Conservation (phyloP, 1,139 yeast species). For the Taphrina communis region DNA sequence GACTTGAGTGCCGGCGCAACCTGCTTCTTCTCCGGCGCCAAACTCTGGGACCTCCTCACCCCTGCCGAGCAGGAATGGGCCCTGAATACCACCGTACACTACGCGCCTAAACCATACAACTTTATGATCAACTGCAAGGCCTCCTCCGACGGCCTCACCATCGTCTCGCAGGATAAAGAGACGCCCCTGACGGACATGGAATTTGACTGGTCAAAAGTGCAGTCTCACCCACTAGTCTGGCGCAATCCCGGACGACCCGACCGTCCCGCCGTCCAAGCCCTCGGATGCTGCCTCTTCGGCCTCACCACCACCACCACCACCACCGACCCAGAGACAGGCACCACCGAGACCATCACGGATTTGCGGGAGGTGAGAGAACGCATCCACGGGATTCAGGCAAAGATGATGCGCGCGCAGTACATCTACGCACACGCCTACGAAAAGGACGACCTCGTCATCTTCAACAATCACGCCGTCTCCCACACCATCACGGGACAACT, state of each 20-base stretch:
- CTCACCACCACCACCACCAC: slow-evolving; percentile 56
- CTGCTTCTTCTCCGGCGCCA: slow-evolving; percentile 80
- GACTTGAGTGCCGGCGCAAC: slow-evolving; percentile 78
- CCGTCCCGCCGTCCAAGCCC: slow-evolving; percentile 80
- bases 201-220: slow-evolving; percentile 79
- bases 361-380: not conserved
- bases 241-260: slow-evolving; percentile 81
- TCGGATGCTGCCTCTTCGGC: slow-evolving; percentile 80
- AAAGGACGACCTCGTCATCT: slow-evolving; percentile 81
- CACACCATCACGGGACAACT: slow-evolving; percentile 90
- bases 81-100: slow-evolving; percentile 74
- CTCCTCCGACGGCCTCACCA: slow-evolving; percentile 81
- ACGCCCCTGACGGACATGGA: slow-evolving; percentile 70
- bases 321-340: not conserved
- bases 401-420: not conserved
- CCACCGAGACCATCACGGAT: not conserved
- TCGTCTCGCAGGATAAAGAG: slow-evolving; percentile 81
- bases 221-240: slow-evolving; percentile 84
- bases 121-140: slow-evolving; percentile 81
- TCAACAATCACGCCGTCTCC: slow-evolving; percentile 86
- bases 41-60: slow-evolving; percentile 69
- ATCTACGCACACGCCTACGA: slow-evolving; percentile 83
- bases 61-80: slow-evolving; percentile 76
- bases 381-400: not conserved
- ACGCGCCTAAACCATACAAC: slow-evolving; percentile 91